Base-by-base conservation (phyloP, 176 grass and related monocot genomes). In the Oryza punctata region DNA sequence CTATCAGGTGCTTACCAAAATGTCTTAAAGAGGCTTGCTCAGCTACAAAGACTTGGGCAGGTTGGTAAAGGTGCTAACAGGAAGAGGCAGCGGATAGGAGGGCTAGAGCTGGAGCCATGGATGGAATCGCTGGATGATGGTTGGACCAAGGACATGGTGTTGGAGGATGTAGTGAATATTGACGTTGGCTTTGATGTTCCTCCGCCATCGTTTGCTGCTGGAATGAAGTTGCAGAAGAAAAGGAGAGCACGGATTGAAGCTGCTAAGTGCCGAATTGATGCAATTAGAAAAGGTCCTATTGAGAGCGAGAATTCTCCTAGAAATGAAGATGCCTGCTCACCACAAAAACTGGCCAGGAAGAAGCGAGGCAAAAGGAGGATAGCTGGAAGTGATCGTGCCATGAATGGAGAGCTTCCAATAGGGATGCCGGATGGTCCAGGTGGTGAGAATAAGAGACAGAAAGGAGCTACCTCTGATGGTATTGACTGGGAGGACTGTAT, bases 401-500 rank as follows among this genome's bases (percentile, higher is more conserved):
- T 35, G 1, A 6, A 14, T 5, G 44, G 66, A 23, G 29, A 88
- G 24, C 18, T 30, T 89, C n/a, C 2, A n/a, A 28, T 1, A 30
- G 85, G 85, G 45, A 63, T 63, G 66, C 37, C 3, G 43, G 38
- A 76, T 65, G 23, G 77, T 85, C 9, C 40, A 1, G 66, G 64
- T 45, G 69, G 37, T 27, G 81, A 57, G 81, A 60, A 59, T 78
- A 89, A 78, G 29, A 83, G 57, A 57, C 65, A 21, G 26, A 88
- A 45, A 74, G 76, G 52, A 81, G 44, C 10, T 65, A 10, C 65
- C 32, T 38, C 54, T 71, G 87, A 85, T n/a, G 79, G 49, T 80
- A 61, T 93, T 54, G 96, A 98, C 67, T 95, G 96, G 96, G 96
- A 95, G 79, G 96, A 95, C 73, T 91, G 90, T 46, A 82, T 91